phyloP scores from a whole-genome alignment of 2,329 filamentous ascomycete genomes.

The Pezicula rhizophila region DNA sequence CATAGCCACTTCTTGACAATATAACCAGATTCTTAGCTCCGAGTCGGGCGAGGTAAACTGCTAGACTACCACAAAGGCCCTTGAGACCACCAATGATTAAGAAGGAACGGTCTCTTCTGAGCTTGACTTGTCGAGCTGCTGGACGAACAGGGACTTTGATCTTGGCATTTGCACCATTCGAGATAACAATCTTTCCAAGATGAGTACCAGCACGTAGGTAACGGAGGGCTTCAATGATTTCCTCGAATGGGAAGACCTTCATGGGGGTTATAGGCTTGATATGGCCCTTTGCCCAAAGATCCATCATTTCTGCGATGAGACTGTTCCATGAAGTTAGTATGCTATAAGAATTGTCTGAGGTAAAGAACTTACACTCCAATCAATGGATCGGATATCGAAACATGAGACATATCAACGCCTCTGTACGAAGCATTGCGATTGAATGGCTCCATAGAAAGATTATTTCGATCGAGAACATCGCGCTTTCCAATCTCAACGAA shows the following conservation, averaged over 20 bases:
- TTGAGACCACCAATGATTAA: slow-evolving; percentile 18
- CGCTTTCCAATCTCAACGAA: slow-evolving; percentile 17
- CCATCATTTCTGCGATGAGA: slow-evolving; percentile 4
- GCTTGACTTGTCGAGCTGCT: not conserved
- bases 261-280: slow-evolving; percentile 13
- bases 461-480: slow-evolving; percentile 11
- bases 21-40: slow-evolving; percentile 13
- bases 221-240: slow-evolving; percentile 17
- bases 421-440: slow-evolving; percentile 6
- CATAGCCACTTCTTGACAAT: slow-evolving; percentile 9
- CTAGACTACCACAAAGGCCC: slow-evolving; percentile 13
- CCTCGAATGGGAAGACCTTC: slow-evolving; percentile 16
- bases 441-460: slow-evolving; percentile 13
- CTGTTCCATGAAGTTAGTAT: not conserved
- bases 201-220: slow-evolving; percentile 35
- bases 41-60: slow-evolving; percentile 5
- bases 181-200: slow-evolving; percentile 35
- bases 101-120: slow-evolving; percentile 12
- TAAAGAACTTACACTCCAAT: not conserved
- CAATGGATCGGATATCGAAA: not conserved
- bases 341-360: not conserved
- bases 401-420: slow-evolving; percentile 1
- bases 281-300: slow-evolving; percentile 5
- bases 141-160: slow-evolving; percentile 2
- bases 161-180: slow-evolving; percentile 5